Evolutionary conservation across 2,329 filamentous ascomycete genomes (phyloP).

Genomic region (Apiospora hydei): DNA sequence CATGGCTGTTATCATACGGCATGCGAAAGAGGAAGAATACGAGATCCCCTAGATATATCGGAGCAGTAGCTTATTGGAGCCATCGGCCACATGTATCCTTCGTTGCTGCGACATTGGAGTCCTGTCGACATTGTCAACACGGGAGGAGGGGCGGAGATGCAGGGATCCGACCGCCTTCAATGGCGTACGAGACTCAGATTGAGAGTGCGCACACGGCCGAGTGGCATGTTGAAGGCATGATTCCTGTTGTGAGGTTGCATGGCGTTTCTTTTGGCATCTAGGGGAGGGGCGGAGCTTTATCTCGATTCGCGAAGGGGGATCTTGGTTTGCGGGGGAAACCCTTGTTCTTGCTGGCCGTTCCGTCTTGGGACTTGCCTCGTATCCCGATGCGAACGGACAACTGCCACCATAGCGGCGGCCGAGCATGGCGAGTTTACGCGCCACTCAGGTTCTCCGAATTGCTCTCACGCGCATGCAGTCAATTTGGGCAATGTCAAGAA

Average conservation of each 20-base stretch:
- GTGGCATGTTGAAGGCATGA: not conserved
- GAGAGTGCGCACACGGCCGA: not conserved
- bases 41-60: not conserved
- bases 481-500: too few species aligned
- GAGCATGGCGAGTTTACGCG: not conserved
- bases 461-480: not conserved
- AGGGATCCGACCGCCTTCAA: not conserved
- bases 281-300: constrained; percentile 3
- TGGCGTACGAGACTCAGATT: not conserved
- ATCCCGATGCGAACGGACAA: not conserved
- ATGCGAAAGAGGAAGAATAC: not conserved
- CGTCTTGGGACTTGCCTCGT: not conserved
- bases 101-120: not conserved
- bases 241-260: constrained; percentile 3
- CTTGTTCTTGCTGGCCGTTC: not conserved
- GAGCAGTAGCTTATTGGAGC: not conserved
- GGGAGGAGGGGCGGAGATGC: not conserved
- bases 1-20: not conserved
- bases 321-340: not conserved
- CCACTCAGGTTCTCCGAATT: not conserved
- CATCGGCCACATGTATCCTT: not conserved
- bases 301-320: not conserved
- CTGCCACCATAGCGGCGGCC: not conserved
- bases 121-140: not conserved
- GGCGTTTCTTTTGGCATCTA: not conserved